Percentiles rank a stretch among this genome's conserved stretches.
Conservation (phyloP, 2,329 filamentous ascomycete genomes). For the Cladobotryum mycophilum region DNA sequence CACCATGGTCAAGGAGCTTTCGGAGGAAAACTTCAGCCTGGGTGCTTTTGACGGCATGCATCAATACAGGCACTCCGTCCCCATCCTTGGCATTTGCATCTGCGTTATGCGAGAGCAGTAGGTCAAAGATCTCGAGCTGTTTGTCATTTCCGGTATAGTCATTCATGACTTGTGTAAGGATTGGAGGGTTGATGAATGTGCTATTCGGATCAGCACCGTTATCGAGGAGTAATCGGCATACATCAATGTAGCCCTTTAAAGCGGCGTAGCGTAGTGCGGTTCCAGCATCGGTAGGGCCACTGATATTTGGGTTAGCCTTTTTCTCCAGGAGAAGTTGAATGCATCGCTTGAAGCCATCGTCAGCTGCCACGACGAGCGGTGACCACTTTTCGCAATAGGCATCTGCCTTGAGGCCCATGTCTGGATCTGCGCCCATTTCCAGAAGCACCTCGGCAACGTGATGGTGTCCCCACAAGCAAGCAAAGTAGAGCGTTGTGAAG, state of each 20-base stretch:
- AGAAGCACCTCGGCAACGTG: conserved; percentile 4
- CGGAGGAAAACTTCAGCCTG: background rate
- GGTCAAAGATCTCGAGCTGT: conserved; percentile 7
- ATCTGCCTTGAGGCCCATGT: conserved; percentile 10
- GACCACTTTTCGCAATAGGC: conserved; percentile 4
- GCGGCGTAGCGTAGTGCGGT: conserved; percentile 9
- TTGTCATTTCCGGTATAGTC: conserved; percentile 5
- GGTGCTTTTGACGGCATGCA: background rate
- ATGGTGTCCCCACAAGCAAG: conserved; percentile 10
- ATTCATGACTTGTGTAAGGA: conserved; percentile 5
- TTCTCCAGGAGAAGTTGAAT: conserved; percentile 12
- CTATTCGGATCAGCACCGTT: conserved; percentile 17
- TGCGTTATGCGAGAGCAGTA: conserved; percentile 9
- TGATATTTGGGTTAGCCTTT: conserved; percentile 7
- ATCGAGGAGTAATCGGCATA: conserved; percentile 11
- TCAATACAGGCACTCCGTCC: conserved; percentile 1
- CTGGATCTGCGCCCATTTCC: conserved; percentile 9
- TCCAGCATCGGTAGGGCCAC: background rate
- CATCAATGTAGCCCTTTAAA: conserved; percentile 6
- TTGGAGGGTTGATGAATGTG: conserved; percentile 7
- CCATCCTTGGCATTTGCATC: conserved; percentile 8
- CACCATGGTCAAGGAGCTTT: conserved; percentile 10
- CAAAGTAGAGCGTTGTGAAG: conserved; percentile 9
- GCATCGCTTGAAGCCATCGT: conserved; percentile 11
- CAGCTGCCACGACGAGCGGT: conserved; percentile 8